Percentiles rank a stretch among this genome's conserved stretches.
Evolutionary conservation across 805 yeast genomes (phyloP).

Genomic region (Huiozyma sinensis): DNA sequence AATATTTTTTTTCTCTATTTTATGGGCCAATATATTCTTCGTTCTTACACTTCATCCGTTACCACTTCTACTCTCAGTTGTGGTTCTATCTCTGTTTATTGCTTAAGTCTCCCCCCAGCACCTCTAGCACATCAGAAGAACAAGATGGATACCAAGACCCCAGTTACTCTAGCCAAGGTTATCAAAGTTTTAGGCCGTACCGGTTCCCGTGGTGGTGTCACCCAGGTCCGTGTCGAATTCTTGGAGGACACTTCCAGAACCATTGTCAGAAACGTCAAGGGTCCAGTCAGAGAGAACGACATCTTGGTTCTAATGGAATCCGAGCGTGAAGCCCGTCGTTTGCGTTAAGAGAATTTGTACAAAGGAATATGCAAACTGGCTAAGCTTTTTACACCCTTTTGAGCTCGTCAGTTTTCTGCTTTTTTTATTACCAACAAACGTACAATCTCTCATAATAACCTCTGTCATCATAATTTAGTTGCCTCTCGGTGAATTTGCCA

Average conservation of each 20-base stretch:
- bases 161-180: slow-evolving; percentile 99
- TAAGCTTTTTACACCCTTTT: too few species aligned
- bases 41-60: not conserved
- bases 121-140: slow-evolving; percentile 6
- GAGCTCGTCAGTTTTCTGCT: too few species aligned
- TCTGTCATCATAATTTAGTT: too few species aligned
- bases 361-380: too few species aligned
- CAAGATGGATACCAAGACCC: slow-evolving; percentile 48
- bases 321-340: slow-evolving; percentile 98
- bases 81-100: not conserved
- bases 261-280: slow-evolving; percentile 94
- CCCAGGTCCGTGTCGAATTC: slow-evolving; percentile 97
- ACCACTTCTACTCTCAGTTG: not conserved
- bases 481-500: too few species aligned
- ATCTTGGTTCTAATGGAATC: slow-evolving; percentile 99
- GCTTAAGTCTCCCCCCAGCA: not conserved
- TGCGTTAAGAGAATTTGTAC: slow-evolving; percentile 41
- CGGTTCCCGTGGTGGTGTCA: slow-evolving; percentile 99
- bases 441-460: too few species aligned
- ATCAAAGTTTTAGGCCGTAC: slow-evolving; percentile 99
- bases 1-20: not conserved
- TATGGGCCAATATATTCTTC: not conserved
- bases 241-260: slow-evolving; percentile 91
- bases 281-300: slow-evolving; percentile 97
- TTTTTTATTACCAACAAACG: too few species aligned